A percentile compares a stretch with the other conserved stretches of the same genome.
Conservation (phyloP, 805 yeast genomes). For the Deakozyma indianensis region DNA sequence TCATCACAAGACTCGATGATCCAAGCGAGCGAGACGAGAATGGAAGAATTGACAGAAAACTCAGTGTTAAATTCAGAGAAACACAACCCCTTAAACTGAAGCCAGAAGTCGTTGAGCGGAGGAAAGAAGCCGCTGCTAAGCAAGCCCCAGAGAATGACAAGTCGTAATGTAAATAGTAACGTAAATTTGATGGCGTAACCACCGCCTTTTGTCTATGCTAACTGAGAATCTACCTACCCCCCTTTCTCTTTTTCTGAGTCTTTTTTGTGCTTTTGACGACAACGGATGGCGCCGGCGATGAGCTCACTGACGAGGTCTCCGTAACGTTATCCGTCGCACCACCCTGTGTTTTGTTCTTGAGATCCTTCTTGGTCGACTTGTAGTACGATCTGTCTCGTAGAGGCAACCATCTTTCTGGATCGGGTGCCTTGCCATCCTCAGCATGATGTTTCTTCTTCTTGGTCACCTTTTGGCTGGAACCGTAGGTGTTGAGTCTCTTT, state of each 20-base stretch:
- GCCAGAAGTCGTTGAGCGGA: slow-evolving; percentile 12
- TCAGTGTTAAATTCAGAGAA: slow-evolving; percentile 16
- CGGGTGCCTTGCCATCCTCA: slow-evolving; percentile 30
- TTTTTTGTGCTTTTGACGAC: not conserved
- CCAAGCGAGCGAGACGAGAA: slow-evolving; percentile 11
- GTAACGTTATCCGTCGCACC: not conserved
- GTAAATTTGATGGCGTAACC: not conserved
- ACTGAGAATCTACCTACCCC: not conserved
- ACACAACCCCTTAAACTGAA: slow-evolving; percentile 16
- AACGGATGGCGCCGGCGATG: not conserved
- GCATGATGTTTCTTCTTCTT: slow-evolving; percentile 25
- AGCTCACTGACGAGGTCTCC: not conserved
- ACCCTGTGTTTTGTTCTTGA: slow-evolving; percentile 29
- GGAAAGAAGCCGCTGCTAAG: not conserved
- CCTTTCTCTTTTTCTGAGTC: not conserved
- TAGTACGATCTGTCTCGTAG: slow-evolving; percentile 71
- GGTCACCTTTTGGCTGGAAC: slow-evolving; percentile 10
- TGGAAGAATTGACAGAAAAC: slow-evolving; percentile 11
- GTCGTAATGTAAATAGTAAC: not conserved
- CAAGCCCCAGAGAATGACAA: not conserved
- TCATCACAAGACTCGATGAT: slow-evolving; percentile 18
- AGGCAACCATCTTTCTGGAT: slow-evolving; percentile 86
- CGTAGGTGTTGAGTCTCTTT: slow-evolving; percentile 18
- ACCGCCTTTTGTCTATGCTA: not conserved
- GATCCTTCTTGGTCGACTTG: slow-evolving; percentile 61